Percentiles rank a stretch among this genome's conserved stretches.
Conservation (phyloP, 2,329 filamentous ascomycete genomes). For the Talaromyces sp. region DNA sequence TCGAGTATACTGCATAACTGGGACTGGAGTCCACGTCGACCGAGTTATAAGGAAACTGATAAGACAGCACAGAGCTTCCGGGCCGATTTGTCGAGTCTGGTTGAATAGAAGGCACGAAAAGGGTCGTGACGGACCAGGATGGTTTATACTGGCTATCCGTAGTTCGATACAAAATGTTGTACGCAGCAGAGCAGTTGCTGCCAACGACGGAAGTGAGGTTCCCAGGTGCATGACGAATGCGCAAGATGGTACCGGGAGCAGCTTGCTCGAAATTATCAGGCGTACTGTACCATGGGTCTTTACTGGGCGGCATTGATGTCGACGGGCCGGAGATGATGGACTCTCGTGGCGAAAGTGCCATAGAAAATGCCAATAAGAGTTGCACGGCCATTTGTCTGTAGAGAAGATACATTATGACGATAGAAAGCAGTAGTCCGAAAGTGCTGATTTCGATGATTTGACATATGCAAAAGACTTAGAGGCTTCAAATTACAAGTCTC, state of each 20-base stretch:
- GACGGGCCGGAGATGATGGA: too few relatives aligned
- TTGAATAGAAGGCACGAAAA: not conserved
- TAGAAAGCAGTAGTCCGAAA: too few relatives aligned
- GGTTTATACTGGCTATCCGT: not conserved
- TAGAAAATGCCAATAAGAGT: too few relatives aligned
- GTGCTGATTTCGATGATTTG: too few relatives aligned
- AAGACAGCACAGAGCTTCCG: not conserved
- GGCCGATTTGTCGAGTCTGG: not conserved
- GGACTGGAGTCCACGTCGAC: not conserved
- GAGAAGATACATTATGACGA: too few relatives aligned
- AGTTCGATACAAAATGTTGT: constrained; percentile 1
- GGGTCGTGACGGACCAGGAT: not conserved
- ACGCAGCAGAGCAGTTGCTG: constrained; percentile 4
- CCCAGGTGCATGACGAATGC: constrained; percentile 14
- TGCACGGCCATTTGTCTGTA: too few relatives aligned
- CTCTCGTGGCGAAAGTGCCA: too few relatives aligned
- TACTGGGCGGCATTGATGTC: not conserved
- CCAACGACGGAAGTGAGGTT: constrained; percentile 13
- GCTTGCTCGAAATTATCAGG: constrained; percentile 14
- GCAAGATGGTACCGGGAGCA: constrained; percentile 14
- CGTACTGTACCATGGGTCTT: constrained; percentile 17
- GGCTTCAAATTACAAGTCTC: too few relatives aligned
- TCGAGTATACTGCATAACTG: not conserved
- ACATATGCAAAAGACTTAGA: too few relatives aligned
- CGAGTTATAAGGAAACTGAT: not conserved